A percentile compares a stretch with the other conserved stretches of the same genome.
These are phyloP conservation scores for Raphanus hybrid DNA, from an alignment of 441 rosid species.

Conservation along the genomic window DNA sequence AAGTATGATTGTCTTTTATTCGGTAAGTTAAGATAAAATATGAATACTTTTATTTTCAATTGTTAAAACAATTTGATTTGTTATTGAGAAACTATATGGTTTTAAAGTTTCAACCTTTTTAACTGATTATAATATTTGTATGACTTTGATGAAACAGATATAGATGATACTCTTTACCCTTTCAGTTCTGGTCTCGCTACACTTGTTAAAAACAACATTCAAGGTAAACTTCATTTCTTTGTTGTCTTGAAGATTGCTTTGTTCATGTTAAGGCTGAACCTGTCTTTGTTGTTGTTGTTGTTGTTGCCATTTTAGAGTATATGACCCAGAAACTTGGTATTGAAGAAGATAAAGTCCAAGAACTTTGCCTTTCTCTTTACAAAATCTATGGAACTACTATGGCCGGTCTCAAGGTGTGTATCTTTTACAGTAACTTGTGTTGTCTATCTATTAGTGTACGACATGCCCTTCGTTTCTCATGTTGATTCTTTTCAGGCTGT, in stretches of 20 bases:
- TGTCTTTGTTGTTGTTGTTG: background rate
- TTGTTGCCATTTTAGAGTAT: conserved; percentile 48
- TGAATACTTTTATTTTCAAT: background rate
- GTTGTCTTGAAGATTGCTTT: conserved; percentile 12
- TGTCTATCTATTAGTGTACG: too few relatives aligned
- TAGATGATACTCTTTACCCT: conserved; percentile 89
- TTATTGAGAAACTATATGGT: conserved; percentile 16
- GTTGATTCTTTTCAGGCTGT: conserved; percentile 57
- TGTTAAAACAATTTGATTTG: background rate
- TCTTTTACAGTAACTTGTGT: too few relatives aligned
- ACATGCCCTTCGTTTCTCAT: too few relatives aligned
- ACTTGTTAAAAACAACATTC: conserved; percentile 62
- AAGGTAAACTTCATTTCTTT: conserved; percentile 48
- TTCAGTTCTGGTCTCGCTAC: conserved; percentile 62
- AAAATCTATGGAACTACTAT: conserved; percentile 80
- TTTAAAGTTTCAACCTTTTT: background rate
- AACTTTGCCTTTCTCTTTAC: conserved; percentile 60
- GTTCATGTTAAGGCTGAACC: background rate
- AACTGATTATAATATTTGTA: background rate
- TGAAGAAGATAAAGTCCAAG: conserved; percentile 59
- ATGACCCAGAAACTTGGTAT: conserved; percentile 72
- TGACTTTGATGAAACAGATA: conserved; percentile 46
- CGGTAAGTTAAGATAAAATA: conserved; percentile 35
- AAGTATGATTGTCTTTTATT: conserved; percentile 58
- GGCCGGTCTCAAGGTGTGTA: conserved; percentile 96